Percentiles rank a stretch among this genome's conserved stretches.
These are phyloP conservation scores for Fraxinus ornus DNA, from an alignment of 305 asterid species.

Conservation along the genomic window DNA sequence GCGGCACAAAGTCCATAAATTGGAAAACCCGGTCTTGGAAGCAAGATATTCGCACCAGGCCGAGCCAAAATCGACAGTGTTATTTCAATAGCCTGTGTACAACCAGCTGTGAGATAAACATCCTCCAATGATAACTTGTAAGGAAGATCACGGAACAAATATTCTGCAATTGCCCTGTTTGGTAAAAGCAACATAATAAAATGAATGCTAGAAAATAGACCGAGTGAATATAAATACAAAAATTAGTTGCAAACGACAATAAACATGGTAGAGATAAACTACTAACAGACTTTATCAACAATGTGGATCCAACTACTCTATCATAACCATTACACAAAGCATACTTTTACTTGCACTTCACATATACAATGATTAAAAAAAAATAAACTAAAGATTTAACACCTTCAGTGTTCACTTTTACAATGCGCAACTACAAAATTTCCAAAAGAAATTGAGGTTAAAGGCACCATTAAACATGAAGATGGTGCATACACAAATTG, in stretches of 20 bases:
- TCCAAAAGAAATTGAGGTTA: not conserved
- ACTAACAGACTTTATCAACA: not conserved
- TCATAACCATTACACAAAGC: not conserved
- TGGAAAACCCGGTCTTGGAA: conserved; percentile 84
- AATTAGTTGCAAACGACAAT: not conserved
- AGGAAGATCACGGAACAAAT: conserved; percentile 67
- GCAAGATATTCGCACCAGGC: conserved; percentile 73
- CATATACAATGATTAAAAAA: not conserved
- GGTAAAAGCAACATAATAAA: not conserved
- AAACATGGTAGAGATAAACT: not conserved
- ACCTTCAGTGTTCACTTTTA: not conserved
- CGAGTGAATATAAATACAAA: not conserved
- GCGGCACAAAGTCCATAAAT: conserved; percentile 73
- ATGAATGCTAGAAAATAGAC: not conserved
- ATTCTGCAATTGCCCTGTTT: conserved; percentile 73
- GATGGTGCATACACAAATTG: not conserved
- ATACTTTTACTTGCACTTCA: not conserved
- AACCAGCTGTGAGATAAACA: conserved; percentile 64
- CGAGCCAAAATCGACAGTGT: conserved; percentile 53
- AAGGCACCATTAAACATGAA: not conserved
- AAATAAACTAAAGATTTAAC: not conserved
- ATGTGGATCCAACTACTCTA: not conserved
- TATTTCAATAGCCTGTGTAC: conserved; percentile 71
- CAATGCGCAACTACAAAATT: not conserved
- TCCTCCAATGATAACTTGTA: conserved; percentile 59